A percentile compares a stretch with the other conserved stretches of the same genome.
Evolutionary conservation across 169 alveolate species (phyloP).

Genomic region (Babesia caballi): DNA sequence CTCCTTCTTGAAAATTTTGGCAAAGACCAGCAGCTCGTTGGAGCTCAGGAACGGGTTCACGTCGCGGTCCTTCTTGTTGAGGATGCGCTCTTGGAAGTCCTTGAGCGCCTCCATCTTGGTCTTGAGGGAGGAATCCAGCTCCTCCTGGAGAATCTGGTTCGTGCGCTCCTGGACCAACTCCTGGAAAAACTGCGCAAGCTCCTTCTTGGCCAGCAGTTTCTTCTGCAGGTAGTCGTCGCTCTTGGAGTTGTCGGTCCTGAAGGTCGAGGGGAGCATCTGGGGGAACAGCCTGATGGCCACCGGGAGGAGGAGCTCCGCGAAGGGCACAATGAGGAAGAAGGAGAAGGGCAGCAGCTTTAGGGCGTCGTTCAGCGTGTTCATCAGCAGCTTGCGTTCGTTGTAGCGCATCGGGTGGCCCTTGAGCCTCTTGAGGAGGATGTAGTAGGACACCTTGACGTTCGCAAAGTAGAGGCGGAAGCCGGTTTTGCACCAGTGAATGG

Average conservation of each 20-base stretch:
- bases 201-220: constrained; percentile 83
- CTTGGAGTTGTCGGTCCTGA: constrained; percentile 70
- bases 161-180: constrained; percentile 79
- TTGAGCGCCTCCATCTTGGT: constrained; percentile 72
- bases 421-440: constrained; percentile 69
- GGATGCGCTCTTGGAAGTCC: constrained; percentile 79
- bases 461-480: constrained; percentile 71
- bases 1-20: constrained; percentile 81
- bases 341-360: constrained; percentile 86
- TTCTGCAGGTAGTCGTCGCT: constrained; percentile 76
- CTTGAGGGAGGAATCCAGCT: constrained; percentile 67
- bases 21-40: constrained; percentile 72
- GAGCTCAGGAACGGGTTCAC: constrained; percentile 74
- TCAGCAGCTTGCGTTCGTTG: constrained; percentile 80
- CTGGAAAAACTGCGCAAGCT: constrained; percentile 83
- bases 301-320: constrained; percentile 85
- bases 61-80: constrained; percentile 75
- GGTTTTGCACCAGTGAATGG: constrained; percentile 80
- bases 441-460: constrained; percentile 75
- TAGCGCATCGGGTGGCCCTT: constrained; percentile 81
- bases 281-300: constrained; percentile 85
- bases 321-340: constrained; percentile 82
- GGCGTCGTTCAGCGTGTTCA: constrained; percentile 81
- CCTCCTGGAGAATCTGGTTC: constrained; percentile 69
- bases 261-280: constrained; percentile 86